phyloP scores from a whole-genome alignment of 139 green algal species.

The Gonium pectorale region DNA sequence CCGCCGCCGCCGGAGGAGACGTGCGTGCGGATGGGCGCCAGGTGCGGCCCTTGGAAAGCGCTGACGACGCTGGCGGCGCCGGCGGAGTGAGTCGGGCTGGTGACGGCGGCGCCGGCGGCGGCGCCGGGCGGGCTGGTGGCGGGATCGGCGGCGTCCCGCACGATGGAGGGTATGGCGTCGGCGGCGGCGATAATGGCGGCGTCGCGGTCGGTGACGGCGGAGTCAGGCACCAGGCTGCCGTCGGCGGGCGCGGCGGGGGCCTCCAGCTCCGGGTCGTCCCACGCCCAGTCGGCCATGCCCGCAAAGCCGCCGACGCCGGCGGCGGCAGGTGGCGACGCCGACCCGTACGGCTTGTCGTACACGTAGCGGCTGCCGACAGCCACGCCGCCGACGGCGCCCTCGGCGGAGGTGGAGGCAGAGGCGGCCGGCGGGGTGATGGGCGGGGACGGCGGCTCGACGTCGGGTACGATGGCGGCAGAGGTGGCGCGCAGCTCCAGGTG shows the following conservation, averaged over 20 bases:
- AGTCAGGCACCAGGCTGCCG: conserved; percentile 27
- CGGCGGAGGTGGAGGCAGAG: background rate
- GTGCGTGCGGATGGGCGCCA: background rate
- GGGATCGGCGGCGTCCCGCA: conserved; percentile 11
- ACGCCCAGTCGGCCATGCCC: conserved; percentile 19
- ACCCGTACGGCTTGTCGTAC: conserved; percentile 14
- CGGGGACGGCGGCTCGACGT: background rate
- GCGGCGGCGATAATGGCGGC: background rate
- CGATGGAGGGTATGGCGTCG: conserved; percentile 12
- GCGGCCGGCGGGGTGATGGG: too few species aligned
- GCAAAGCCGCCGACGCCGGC: background rate
- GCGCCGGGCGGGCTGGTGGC: background rate
- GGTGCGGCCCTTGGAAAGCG: too few species aligned
- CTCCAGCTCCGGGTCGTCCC: background rate
- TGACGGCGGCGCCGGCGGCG: background rate
- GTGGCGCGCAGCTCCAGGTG: conserved; percentile 14
- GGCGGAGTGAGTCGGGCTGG: too few species aligned
- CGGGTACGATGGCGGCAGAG: background rate
- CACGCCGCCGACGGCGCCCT: background rate
- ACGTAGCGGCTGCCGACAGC: background rate
- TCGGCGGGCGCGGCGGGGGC: conserved; percentile 14
- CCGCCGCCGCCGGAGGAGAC: background rate
- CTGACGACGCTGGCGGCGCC: too few species aligned
- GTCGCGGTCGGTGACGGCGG: conserved; percentile 3
- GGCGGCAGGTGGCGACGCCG: conserved; percentile 1